A percentile compares a stretch with the other conserved stretches of the same genome.
phyloP scores from a whole-genome alignment of 768 basidiomycete genomes.

The Boletus eberwhitei region DNA sequence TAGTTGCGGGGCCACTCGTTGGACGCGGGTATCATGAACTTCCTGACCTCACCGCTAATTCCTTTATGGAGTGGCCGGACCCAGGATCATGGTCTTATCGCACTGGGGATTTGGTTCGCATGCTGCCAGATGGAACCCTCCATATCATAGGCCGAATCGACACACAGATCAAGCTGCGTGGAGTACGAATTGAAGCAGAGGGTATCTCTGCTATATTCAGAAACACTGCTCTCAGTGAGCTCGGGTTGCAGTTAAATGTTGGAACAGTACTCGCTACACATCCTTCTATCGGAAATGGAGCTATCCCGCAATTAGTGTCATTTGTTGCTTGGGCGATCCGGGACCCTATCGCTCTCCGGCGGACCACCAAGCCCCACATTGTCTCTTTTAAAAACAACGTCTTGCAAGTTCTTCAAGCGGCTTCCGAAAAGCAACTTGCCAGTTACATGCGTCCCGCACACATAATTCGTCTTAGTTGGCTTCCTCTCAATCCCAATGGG shows the following conservation, averaged over 20 bases:
- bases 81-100: constrained; percentile 43
- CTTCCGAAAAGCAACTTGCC: constrained; percentile 42
- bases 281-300: constrained; percentile 39
- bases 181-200: constrained; percentile 53
- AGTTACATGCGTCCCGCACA: constrained; percentile 52
- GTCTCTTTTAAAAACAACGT: constrained; percentile 32
- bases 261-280: constrained; percentile 43
- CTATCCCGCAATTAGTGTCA: constrained; percentile 37
- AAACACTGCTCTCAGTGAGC: constrained; percentile 10
- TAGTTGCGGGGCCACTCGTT: constrained; percentile 49
- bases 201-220: constrained; percentile 46
- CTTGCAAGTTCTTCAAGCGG: constrained; percentile 24
- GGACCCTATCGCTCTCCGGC: constrained; percentile 37
- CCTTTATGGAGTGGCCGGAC: constrained; percentile 44
- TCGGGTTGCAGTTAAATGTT: constrained; percentile 33
- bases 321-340: constrained; percentile 43
- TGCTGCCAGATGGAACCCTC: constrained; percentile 47
- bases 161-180: constrained; percentile 49
- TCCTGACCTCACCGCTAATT: constrained; percentile 42
- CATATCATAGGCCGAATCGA: constrained; percentile 52
- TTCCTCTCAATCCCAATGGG: constrained; percentile 43
- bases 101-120: constrained; percentile 49
- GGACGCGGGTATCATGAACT: constrained; percentile 49
- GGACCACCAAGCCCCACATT: constrained; percentile 28
- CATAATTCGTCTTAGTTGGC: constrained; percentile 45